Evolutionary conservation across 345 rosid species (phyloP).

Genomic region (Combretum micranthum): DNA sequence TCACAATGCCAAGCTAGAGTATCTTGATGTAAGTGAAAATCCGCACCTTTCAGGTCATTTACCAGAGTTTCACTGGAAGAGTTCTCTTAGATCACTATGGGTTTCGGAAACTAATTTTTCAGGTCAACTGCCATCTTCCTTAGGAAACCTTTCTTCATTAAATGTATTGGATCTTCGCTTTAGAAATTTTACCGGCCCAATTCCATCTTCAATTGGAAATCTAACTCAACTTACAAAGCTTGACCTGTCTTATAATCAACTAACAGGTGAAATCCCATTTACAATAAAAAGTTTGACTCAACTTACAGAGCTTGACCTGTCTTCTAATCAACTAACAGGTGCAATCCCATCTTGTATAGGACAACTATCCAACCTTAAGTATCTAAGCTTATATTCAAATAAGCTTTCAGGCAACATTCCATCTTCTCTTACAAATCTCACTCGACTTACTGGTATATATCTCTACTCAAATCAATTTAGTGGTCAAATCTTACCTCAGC

Average conservation of each 20-base stretch:
- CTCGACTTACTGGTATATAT: neutral
- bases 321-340: too few species aligned
- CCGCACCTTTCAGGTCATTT: constrained; percentile 3
- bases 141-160: constrained; percentile 11
- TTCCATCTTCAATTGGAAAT: neutral
- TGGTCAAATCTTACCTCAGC: constrained; percentile 10
- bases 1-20: constrained; percentile 7
- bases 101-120: neutral
- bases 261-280: constrained; percentile 5
- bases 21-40: neutral
- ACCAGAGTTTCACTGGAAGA: constrained; percentile 11
- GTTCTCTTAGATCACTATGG: neutral
- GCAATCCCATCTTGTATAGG: neutral
- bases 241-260: neutral
- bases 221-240: neutral
- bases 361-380: neutral
- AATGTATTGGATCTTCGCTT: neutral
- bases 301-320: too few species aligned
- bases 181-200: constrained; percentile 3
- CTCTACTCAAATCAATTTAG: constrained; percentile 8
- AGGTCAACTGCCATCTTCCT: constrained; percentile 4
- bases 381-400: neutral
- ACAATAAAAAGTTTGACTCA: too few species aligned
- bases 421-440: constrained; percentile 1
- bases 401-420: constrained; percentile 7